phyloP scores from a whole-genome alignment of 805 yeast species.

The Metschnikowia henanensis region DNA sequence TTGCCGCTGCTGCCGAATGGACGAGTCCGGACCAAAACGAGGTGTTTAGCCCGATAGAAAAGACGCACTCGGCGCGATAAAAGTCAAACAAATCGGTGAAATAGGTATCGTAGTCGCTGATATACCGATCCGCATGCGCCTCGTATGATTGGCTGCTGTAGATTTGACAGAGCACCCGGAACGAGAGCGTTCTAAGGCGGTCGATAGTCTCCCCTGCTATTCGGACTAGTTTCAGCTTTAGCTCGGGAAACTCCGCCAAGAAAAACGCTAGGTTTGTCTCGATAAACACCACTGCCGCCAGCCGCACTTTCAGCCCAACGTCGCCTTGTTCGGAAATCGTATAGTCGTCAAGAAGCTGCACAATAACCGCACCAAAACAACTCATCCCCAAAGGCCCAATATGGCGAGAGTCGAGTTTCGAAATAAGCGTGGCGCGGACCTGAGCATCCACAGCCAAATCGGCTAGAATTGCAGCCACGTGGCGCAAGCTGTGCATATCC shows the following conservation, averaged over 20 bases:
- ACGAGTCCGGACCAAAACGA: constrained; percentile 56
- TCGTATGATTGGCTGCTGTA: constrained; percentile 2
- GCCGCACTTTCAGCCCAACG: constrained; percentile 78
- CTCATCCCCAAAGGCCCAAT: constrained; percentile 9
- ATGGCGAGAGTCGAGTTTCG: constrained; percentile 20
- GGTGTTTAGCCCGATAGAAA: neutral
- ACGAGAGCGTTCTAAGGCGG: constrained; percentile 46
- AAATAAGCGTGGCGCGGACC: constrained; percentile 26
- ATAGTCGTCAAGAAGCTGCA: constrained; percentile 66
- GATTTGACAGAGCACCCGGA: constrained; percentile 33
- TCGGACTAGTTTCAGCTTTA: constrained; percentile 44
- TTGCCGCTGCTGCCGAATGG: constrained; percentile 55
- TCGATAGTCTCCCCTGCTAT: constrained; percentile 66
- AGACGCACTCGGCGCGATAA: constrained; percentile 9
- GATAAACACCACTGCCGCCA: constrained; percentile 46
- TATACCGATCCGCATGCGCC: neutral
- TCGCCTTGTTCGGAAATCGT: constrained; percentile 83
- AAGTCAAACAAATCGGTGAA: constrained; percentile 24
- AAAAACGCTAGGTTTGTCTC: constrained; percentile 20
- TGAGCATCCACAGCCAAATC: constrained; percentile 30
- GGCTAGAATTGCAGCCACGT: constrained; percentile 26
- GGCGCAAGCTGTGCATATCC: constrained; percentile 12
- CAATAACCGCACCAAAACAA: constrained; percentile 9
- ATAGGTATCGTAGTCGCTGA: constrained; percentile 12
- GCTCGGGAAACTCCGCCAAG: neutral